Base-by-base conservation (phyloP, 257 asterid species). In the Solanum sejunctum region DNA sequence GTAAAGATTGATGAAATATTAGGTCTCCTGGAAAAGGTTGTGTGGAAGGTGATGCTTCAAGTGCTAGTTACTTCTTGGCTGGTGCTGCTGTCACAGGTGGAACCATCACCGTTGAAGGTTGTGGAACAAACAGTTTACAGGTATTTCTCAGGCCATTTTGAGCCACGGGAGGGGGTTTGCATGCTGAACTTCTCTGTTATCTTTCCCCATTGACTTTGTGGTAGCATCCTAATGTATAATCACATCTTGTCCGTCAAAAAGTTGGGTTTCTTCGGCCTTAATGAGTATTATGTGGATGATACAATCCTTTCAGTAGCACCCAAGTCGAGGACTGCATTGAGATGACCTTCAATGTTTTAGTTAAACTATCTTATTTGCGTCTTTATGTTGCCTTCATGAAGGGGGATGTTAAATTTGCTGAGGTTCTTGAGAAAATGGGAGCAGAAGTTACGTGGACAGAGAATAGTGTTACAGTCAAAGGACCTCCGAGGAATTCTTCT, bases 41-140 rank as follows among this genome's bases (percentile, higher is more conserved):
- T 83, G 99, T 97, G 15, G 99, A 97, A 94, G 99, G 99, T 78
- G 99, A 97, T 87, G 99, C 99, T 81, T 97, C 98, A n/a, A 97
- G 98, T 80, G 98, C 99, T 85, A 97, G 99, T 86, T 97, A 97
- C 93, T 97, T 97, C 92, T 91, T 97, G 93, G 99, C 99, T 64
- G 98, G 99, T 84, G 99, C 99, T 49, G 98, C 77, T 17, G 77
- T 69, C 51, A 69, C 51, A 8, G 77, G 77, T 84, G 99, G 98
- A 86, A 95, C 98, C 52, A 45, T 88, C 67, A 90, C 98, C 4
- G 99, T 95, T 83, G 97, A 97, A 93, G 99, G 99, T 66, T 97
- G 99, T 73, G 98, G 99, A 85, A 94, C 97, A 21, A 92, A 91
- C 91, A 97, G 99, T 90, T 93, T 97, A 89, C 98, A 97, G 98